Percentiles rank a stretch among this genome's conserved stretches.
Conservation (phyloP, 768 basidiomycete genomes). For the Pseudohyphozyma bogoriensis region DNA sequence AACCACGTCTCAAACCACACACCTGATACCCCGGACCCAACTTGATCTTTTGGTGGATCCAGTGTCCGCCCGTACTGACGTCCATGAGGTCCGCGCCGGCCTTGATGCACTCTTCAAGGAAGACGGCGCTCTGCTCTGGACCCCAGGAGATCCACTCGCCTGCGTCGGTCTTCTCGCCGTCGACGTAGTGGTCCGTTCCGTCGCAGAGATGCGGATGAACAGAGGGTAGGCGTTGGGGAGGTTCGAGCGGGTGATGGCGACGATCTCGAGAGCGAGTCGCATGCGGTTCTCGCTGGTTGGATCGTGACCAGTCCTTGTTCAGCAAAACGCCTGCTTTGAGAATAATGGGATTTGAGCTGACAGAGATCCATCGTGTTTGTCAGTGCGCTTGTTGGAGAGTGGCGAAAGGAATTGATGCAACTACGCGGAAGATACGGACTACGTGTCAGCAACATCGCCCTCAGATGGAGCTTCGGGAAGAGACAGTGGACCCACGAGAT, state of each 20-base stretch:
- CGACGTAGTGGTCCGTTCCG: conserved; percentile 56
- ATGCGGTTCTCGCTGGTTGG: conserved; percentile 53
- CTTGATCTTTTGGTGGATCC: conserved; percentile 51
- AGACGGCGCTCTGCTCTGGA: conserved; percentile 58
- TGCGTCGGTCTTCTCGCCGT: conserved; percentile 49
- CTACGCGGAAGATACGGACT: too few species aligned
- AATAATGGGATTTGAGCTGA: too few species aligned
- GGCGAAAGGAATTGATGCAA: conserved; percentile 61
- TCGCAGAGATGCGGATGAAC: conserved; percentile 59
- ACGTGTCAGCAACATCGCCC: too few species aligned
- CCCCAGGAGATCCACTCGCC: conserved; percentile 63
- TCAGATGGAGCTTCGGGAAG: too few species aligned
- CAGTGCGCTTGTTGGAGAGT: conserved; percentile 59
- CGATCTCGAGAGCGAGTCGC: conserved; percentile 54
- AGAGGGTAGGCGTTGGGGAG: conserved; percentile 58
- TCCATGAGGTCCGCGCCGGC: conserved; percentile 67
- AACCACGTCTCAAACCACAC: neutral
- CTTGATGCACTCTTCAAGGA: conserved; percentile 34
- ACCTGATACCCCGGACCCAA: conserved; percentile 56
- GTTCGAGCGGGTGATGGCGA: conserved; percentile 46
- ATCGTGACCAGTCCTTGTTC: conserved; percentile 30
- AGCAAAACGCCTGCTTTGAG: too few species aligned
- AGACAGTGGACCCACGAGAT: conserved; percentile 2
- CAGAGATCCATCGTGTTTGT: conserved; percentile 62
- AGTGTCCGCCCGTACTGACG: conserved; percentile 58